Conservation (phyloP, 2,329 filamentous ascomycete species). For the Stemphylium beticola region DNA sequence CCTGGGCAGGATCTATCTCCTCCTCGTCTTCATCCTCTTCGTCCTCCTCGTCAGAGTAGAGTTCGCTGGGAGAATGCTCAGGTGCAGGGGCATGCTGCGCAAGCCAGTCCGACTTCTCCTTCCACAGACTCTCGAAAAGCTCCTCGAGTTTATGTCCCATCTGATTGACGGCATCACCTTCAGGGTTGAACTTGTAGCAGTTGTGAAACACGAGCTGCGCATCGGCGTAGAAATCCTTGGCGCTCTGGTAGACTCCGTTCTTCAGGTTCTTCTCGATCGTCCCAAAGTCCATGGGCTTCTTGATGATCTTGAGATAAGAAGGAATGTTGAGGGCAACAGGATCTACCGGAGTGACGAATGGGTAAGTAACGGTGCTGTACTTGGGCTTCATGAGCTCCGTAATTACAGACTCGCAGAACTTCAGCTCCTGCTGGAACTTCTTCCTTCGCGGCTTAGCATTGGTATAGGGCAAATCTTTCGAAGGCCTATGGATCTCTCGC, state of each 20-base stretch:
- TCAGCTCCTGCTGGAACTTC: conserved; percentile 86
- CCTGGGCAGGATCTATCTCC: conserved; percentile 53
- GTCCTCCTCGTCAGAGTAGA: conserved; percentile 65
- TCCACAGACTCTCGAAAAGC: conserved; percentile 77
- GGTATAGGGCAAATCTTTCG: conserved; percentile 88
- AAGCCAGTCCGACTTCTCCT: conserved; percentile 81
- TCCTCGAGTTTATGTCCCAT: conserved; percentile 76
- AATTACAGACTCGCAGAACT: conserved; percentile 84
- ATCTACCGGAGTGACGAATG: conserved; percentile 86
- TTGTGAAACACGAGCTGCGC: conserved; percentile 85
- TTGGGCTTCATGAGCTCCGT: conserved; percentile 78
- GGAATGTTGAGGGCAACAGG: conserved; percentile 94
- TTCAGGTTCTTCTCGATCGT: conserved; percentile 78
- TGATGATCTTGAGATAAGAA: conserved; percentile 90
- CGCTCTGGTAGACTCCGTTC: conserved; percentile 76
- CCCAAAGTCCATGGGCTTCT: conserved; percentile 92
- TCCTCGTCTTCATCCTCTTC: conserved; percentile 73
- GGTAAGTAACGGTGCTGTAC: conserved; percentile 69
- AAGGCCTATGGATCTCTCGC: conserved; percentile 88
- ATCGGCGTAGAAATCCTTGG: conserved; percentile 86
- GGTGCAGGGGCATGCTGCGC: conserved; percentile 73
- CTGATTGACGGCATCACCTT: conserved; percentile 73
- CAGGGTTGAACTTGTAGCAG: conserved; percentile 90
- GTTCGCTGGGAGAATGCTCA: conserved; percentile 65
- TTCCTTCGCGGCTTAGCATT: conserved; percentile 85